These are phyloP conservation scores for Wickerhamomyces sp. DNA, from an alignment of 1,139 yeast species.

Conservation along the genomic window DNA sequence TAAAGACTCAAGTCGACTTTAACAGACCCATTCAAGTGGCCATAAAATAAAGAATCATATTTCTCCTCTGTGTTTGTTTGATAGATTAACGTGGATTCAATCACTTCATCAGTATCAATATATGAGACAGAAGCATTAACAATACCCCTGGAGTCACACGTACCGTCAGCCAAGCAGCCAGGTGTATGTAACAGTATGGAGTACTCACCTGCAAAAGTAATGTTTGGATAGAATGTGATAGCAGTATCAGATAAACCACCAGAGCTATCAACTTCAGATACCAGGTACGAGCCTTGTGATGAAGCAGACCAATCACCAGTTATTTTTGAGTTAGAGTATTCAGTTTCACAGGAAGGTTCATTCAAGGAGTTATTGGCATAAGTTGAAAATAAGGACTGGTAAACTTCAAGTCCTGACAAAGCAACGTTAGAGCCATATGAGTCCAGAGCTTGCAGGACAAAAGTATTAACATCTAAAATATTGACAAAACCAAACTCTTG, in stretches of 20 bases:
- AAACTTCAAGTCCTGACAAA: constrained; percentile 69
- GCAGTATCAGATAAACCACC: constrained; percentile 36
- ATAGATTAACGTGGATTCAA: constrained; percentile 45
- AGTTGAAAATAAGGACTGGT: constrained; percentile 55
- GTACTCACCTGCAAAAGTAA: constrained; percentile 72
- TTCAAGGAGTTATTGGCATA: constrained; percentile 78
- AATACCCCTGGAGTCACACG: constrained; percentile 69
- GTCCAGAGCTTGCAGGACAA: constrained; percentile 64
- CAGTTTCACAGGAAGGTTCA: constrained; percentile 50
- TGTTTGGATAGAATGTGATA: constrained; percentile 64
- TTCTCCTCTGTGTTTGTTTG: constrained; percentile 80
- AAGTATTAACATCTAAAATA: constrained; percentile 51
- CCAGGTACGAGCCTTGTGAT: constrained; percentile 31
- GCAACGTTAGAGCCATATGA: constrained; percentile 71
- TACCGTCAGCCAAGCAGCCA: constrained; percentile 68
- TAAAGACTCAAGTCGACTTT: constrained; percentile 43
- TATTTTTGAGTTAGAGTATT: constrained; percentile 32
- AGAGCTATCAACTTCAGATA: constrained; percentile 27
- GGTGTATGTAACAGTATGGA: constrained; percentile 75
- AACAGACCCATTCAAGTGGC: constrained; percentile 61
- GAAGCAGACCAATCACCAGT: constrained; percentile 29
- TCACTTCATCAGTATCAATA: constrained; percentile 33
- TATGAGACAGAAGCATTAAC: constrained; percentile 70
- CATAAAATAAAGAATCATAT: constrained; percentile 73
- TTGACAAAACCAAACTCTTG: constrained; percentile 85